These are phyloP conservation scores for Spergularia marina DNA, from an alignment of 148 eudicot species.

Conservation along the genomic window DNA sequence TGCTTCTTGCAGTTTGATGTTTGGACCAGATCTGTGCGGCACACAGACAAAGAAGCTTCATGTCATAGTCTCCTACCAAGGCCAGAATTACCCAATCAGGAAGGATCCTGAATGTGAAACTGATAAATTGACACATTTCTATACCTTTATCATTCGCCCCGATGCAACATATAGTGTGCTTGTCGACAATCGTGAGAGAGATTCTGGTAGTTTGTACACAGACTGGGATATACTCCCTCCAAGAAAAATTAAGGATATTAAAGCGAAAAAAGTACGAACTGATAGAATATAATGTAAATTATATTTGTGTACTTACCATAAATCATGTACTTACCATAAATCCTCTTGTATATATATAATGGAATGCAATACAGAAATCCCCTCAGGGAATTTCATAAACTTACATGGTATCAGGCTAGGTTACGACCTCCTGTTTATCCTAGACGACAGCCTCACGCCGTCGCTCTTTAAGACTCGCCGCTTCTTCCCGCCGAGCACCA, in stretches of 20 bases:
- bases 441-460: no score
- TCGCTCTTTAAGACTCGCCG: no score
- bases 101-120: slow-evolving; percentile 95
- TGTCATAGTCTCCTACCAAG: slow-evolving; percentile 80
- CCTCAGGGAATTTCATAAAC: no score
- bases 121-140: slow-evolving; percentile 94
- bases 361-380: no score
- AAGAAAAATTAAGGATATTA: slow-evolving; percentile 62
- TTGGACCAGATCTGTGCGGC: slow-evolving; percentile 97
- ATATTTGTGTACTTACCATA: no score
- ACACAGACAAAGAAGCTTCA: slow-evolving; percentile 86
- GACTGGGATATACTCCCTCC: slow-evolving; percentile 98
- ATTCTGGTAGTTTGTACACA: slow-evolving; percentile 77
- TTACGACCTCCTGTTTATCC: no score
- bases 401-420: no score
- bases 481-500: no score
- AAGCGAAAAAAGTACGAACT: slow-evolving; percentile 71
- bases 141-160: slow-evolving; percentile 81
- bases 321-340: no score
- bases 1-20: slow-evolving; percentile 70
- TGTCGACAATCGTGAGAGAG: slow-evolving; percentile 78
- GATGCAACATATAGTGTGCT: slow-evolving; percentile 80
- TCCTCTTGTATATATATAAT: no score
- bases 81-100: slow-evolving; percentile 83
- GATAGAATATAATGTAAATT: no score